Conservation (phyloP, 805 yeast species). For the Zygotorulaspora chibaensis region DNA sequence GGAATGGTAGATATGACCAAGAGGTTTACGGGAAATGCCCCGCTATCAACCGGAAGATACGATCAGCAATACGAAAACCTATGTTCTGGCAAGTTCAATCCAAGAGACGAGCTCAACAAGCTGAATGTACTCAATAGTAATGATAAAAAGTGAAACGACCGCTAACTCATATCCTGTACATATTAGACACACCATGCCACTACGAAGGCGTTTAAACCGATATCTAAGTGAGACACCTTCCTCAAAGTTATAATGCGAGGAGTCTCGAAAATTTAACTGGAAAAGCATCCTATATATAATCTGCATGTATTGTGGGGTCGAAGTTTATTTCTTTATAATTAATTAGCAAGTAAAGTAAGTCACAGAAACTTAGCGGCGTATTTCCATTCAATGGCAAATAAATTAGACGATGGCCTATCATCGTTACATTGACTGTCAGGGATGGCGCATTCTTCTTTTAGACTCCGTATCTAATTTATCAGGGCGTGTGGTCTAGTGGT, state of each 20-base stretch:
- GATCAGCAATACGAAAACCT: constrained; percentile 82
- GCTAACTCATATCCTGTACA: neutral
- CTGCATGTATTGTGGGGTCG: too few relatives aligned
- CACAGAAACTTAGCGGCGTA: too few relatives aligned
- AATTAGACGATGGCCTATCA: too few relatives aligned
- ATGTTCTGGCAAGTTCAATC: constrained; percentile 75
- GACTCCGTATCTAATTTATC: neutral
- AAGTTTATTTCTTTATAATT: too few relatives aligned
- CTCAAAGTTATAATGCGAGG: too few relatives aligned
- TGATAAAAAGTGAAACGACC: constrained; percentile 33
- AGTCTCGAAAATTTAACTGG: neutral
- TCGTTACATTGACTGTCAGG: too few relatives aligned
- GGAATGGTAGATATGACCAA: constrained; percentile 91
- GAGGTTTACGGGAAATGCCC: constrained; percentile 90
- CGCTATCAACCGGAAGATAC: constrained; percentile 86
- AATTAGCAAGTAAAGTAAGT: too few relatives aligned
- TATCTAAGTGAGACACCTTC: neutral
- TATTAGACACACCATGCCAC: too few relatives aligned
- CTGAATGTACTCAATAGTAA: constrained; percentile 57
- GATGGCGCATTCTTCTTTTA: too few relatives aligned
- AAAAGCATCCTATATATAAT: too few relatives aligned
- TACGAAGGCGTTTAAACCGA: neutral
- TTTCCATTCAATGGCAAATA: too few relatives aligned
- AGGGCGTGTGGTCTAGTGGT: constrained; percentile 41
- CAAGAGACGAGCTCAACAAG: constrained; percentile 74